Conservation (phyloP, 192 early-diverging fungal species). For the Mycoemilia scoparia region DNA sequence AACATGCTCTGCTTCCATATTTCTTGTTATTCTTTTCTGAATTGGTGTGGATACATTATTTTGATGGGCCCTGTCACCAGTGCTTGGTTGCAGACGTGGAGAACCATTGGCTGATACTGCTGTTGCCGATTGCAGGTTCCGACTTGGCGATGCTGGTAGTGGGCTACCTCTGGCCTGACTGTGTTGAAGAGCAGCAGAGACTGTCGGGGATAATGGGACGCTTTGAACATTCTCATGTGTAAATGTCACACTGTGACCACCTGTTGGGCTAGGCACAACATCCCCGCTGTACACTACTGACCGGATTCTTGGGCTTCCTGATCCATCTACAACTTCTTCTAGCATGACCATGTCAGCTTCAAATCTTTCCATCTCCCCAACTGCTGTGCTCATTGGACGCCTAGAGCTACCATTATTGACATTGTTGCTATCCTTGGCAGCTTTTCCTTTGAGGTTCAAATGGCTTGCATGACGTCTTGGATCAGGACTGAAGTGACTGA, state of each 20-base stretch:
- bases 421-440: too few relatives aligned
- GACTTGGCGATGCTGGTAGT: too few relatives aligned
- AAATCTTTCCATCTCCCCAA: constrained; percentile 8
- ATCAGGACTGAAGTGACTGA: constrained; percentile 10
- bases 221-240: constrained; percentile 22
- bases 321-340: constrained; percentile 1
- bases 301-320: constrained; percentile 8
- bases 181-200: too few relatives aligned
- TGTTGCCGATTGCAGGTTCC: too few relatives aligned
- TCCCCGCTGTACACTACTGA: constrained; percentile 23
- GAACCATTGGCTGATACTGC: too few relatives aligned
- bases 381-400: constrained; percentile 8
- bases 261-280: constrained; percentile 14
- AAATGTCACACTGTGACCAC: constrained; percentile 25
- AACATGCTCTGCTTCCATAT: too few relatives aligned
- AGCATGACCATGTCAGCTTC: constrained; percentile 1
- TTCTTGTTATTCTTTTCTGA: too few relatives aligned
- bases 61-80: too few relatives aligned
- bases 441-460: constrained; percentile 1
- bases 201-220: constrained; percentile 9
- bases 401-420: too few relatives aligned
- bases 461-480: neutral
- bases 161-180: too few relatives aligned
- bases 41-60: too few relatives aligned
- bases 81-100: too few relatives aligned